Conservation (phyloP, 116 monocot species). For the Zostera marina region DNA sequence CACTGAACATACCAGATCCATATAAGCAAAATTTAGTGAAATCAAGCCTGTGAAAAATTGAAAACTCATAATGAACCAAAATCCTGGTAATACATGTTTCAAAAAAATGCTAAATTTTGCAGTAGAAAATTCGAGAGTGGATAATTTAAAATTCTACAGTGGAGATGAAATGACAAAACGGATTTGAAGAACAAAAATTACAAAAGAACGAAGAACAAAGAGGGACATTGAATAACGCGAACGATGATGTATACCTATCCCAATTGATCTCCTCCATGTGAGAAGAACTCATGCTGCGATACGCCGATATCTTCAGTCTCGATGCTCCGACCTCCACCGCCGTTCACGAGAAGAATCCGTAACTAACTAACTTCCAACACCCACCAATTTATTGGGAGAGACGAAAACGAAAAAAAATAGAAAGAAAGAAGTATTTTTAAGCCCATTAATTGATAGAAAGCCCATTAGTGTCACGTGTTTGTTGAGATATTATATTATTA, state of each 20-base stretch:
- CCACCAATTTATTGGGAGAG: too few relatives aligned
- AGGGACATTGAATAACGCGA: neutral
- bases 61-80: neutral
- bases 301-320: too few relatives aligned
- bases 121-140: too few relatives aligned
- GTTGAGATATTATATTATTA: too few relatives aligned
- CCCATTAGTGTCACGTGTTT: too few relatives aligned
- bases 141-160: too few relatives aligned
- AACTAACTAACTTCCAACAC: too few relatives aligned
- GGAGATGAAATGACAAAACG: neutral
- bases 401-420: too few relatives aligned
- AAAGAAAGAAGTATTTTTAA: too few relatives aligned
- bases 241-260: slow-evolving; percentile 33
- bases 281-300: slow-evolving; percentile 20
- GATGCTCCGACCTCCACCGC: neutral
- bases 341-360: neutral
- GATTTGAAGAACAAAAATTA: neutral
- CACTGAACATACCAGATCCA: slow-evolving; percentile 89
- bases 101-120: neutral
- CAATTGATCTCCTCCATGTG: slow-evolving; percentile 57
- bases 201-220: neutral
- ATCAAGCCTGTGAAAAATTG: slow-evolving; percentile 56
- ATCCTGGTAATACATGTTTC: neutral
- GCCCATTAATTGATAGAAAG: too few relatives aligned
- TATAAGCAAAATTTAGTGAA: slow-evolving; percentile 82